These are phyloP conservation scores for Aspergillus fischeri DNA, from an alignment of 2,329 filamentous ascomycete genomes.

Conservation along the genomic window DNA sequence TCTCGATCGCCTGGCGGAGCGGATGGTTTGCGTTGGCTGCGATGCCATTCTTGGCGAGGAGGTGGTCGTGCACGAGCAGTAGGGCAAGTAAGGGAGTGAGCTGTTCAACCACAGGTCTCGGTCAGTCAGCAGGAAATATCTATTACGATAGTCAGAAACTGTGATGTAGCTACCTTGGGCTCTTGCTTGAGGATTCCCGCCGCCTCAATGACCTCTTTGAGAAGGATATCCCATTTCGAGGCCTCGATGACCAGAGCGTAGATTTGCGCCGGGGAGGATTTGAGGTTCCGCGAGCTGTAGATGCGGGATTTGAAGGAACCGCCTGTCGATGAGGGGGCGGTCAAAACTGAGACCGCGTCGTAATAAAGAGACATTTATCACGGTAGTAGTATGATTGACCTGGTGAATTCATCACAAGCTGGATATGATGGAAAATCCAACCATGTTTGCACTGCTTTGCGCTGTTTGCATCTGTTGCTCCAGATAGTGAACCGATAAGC, in stretches of 20 bases:
- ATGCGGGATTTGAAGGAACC: slow-evolving; percentile 84
- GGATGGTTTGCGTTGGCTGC: slow-evolving; percentile 76
- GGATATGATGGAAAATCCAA: slow-evolving; percentile 1
- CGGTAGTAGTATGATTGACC: background rate
- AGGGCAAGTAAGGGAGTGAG: slow-evolving; percentile 75
- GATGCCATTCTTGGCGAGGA: slow-evolving; percentile 77
- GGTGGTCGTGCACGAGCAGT: slow-evolving; percentile 78
- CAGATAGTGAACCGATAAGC: background rate
- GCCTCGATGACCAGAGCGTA: slow-evolving; percentile 85
- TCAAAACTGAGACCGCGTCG: slow-evolving; percentile 75
- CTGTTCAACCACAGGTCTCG: slow-evolving; percentile 45
- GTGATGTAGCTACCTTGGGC: slow-evolving; percentile 64
- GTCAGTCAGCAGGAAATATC: slow-evolving; percentile 34
- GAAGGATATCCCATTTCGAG: slow-evolving; percentile 80
- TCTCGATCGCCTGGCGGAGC: slow-evolving; percentile 68
- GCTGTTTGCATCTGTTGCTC: background rate
- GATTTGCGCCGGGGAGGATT: slow-evolving; percentile 73
- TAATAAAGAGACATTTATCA: slow-evolving; percentile 87
- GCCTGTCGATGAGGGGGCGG: slow-evolving; percentile 58
- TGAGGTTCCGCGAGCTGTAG: slow-evolving; percentile 68
- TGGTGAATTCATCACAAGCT: background rate
- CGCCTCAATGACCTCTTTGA: slow-evolving; percentile 86
- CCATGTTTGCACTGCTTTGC: background rate
- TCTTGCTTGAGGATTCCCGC: slow-evolving; percentile 73
- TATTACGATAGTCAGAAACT: background rate